Conservation (phyloP, 2,329 filamentous ascomycete species). For the Botrytis cinerea region DNA sequence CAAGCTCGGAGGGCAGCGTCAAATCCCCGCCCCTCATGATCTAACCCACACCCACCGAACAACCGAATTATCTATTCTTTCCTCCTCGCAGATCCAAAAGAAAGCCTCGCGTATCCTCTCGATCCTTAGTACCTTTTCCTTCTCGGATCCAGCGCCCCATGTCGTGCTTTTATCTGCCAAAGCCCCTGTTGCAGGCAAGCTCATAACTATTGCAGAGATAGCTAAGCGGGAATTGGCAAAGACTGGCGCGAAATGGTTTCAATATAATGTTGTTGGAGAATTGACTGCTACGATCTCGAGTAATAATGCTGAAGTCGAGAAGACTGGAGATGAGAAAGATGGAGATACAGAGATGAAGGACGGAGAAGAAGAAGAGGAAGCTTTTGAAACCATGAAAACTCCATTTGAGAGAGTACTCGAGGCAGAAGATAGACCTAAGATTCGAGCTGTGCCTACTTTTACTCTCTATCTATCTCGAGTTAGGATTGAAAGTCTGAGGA, state of each 20-base stretch:
- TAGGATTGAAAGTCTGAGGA: slow-evolving; percentile 57
- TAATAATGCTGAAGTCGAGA: slow-evolving; percentile 46
- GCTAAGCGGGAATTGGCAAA: slow-evolving; percentile 57
- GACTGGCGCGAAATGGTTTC: slow-evolving; percentile 47
- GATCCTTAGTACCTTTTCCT: slow-evolving; percentile 33
- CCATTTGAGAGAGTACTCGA: slow-evolving; percentile 57
- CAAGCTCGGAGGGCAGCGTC: background rate
- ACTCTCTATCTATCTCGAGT: slow-evolving; percentile 59
- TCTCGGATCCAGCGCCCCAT: slow-evolving; percentile 39
- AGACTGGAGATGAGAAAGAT: slow-evolving; percentile 37
- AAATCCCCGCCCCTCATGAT: slow-evolving; percentile 1
- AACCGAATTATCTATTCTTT: slow-evolving; percentile 56
- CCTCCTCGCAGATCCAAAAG: slow-evolving; percentile 57
- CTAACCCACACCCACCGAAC: slow-evolving; percentile 50
- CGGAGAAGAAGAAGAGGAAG: slow-evolving; percentile 39
- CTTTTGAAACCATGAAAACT: slow-evolving; percentile 60
- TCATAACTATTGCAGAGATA: slow-evolving; percentile 69
- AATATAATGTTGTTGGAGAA: slow-evolving; percentile 42
- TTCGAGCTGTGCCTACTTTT: slow-evolving; percentile 55
- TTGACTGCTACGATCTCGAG: slow-evolving; percentile 21
- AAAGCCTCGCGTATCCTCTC: slow-evolving; percentile 40
- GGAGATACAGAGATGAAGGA: slow-evolving; percentile 29
- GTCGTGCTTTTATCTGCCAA: slow-evolving; percentile 47
- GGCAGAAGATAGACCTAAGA: slow-evolving; percentile 47
- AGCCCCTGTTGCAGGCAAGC: slow-evolving; percentile 54